Evolutionary conservation across 345 rosid species (phyloP).

Genomic region (Gynandropsis gynandra): DNA sequence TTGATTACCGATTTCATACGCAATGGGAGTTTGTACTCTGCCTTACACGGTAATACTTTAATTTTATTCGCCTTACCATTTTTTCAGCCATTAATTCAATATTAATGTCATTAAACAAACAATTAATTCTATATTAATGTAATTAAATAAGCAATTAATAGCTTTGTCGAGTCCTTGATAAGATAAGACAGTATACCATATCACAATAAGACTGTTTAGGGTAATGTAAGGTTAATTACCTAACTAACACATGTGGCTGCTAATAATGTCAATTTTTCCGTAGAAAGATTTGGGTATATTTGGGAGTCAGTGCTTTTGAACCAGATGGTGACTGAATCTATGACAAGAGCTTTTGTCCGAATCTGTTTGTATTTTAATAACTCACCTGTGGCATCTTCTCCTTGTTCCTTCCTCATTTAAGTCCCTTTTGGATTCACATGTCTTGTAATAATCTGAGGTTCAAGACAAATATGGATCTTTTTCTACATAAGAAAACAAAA

Average conservation of each 20-base stretch:
- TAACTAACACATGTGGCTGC: too few relatives aligned
- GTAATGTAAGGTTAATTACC: too few relatives aligned
- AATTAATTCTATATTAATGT: too few relatives aligned
- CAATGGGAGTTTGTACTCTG: conserved; percentile 70
- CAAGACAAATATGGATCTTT: conserved; percentile 17
- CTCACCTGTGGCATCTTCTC: conserved; percentile 6
- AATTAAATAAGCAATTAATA: too few relatives aligned
- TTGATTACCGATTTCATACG: conserved; percentile 71
- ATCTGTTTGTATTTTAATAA: conserved; percentile 7
- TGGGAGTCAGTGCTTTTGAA: conserved; percentile 12
- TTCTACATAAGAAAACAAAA: conserved; percentile 1
- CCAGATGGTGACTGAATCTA: conserved; percentile 2
- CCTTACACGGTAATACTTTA: conserved; percentile 58
- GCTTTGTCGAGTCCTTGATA: too few relatives aligned
- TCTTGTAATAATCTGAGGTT: conserved; percentile 2
- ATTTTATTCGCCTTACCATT: neutral
- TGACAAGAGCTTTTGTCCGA: conserved; percentile 5
- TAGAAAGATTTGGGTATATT: conserved; percentile 1
- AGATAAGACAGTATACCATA: too few relatives aligned
- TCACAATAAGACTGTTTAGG: too few relatives aligned
- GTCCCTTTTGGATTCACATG: conserved; percentile 16
- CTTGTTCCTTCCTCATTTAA: conserved; percentile 8
- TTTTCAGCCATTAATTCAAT: too few relatives aligned
- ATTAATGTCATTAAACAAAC: too few relatives aligned
- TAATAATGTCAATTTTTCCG: too few relatives aligned